Conservation (phyloP, 352 stramenopile species). For the Elongisporangium prolatum region DNA sequence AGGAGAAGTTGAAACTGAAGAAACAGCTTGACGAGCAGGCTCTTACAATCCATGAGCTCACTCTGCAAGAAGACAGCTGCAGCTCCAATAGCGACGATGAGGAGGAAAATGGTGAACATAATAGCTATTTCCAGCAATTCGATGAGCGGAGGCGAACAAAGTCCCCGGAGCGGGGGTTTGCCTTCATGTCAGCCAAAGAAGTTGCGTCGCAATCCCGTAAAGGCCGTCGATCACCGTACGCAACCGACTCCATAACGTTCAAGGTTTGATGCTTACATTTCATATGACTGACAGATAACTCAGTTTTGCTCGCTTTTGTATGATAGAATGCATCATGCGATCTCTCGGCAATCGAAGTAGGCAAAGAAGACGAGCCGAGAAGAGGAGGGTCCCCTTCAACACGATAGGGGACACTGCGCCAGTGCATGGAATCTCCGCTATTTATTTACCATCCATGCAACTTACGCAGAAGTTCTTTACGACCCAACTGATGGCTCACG, state of each 20-base stretch:
- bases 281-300: not conserved
- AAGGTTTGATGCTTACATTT: not conserved
- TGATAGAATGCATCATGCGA: conserved; percentile 18
- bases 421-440: not conserved
- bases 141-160: not conserved
- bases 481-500: not conserved
- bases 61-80: conserved; percentile 53
- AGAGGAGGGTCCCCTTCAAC: not conserved
- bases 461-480: not conserved
- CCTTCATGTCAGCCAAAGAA: not conserved
- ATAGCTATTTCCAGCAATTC: not conserved
- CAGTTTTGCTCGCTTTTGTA: too few relatives aligned
- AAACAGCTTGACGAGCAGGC: conserved; percentile 50
- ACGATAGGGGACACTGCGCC: not conserved
- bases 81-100: conserved; percentile 19
- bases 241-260: not conserved
- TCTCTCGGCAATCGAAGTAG: conserved; percentile 11
- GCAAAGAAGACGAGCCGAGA: conserved; percentile 10
- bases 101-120: conserved; percentile 15
- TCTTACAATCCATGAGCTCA: conserved; percentile 76
- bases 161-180: not conserved
- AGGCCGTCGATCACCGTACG: not conserved
- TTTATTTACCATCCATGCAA: not conserved
- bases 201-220: not conserved
- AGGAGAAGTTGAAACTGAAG: conserved; percentile 37